Evolutionary conservation across 495 filamentous ascomycete species (phyloP), one percentile per base, ranked within the genome.

Genomic region (Apodospora peruviana): DNA sequence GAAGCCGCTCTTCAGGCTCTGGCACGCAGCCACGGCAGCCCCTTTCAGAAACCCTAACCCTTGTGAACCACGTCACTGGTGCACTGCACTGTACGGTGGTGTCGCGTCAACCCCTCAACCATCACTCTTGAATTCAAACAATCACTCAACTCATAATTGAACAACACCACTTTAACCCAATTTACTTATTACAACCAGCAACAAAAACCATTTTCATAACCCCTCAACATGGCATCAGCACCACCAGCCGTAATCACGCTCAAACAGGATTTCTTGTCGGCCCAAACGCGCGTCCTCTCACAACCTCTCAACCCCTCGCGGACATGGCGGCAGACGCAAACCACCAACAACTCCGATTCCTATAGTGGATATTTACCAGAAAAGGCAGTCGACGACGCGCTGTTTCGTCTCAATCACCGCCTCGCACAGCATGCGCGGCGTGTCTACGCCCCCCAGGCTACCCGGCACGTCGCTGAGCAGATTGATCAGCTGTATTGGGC

Each of bases 381-480:
- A 57, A 80, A 65, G 44, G 49, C 61, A 16, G 55, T 76, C 17
- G 72, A 73, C 47, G 70, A 75, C 39, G 69, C 60, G 14, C 53
- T 76, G 19, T 59, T 64, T 47, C 67, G 66, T 75, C 80, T 90
- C 9, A 90, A 91, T 61, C 69, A 77, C 37, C 67, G 70, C 19
- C 69, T 89, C 32, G 79, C 78, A 45, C 83, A 86, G 51, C 89
- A 94, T 63, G 76, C 78, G 50, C 82, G 80, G 24, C 72, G 83
- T 27, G 83, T 81, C 14, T 91, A 91, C 67, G 79, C 83, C 11
- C 79, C 84, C 0, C 86, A 91, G 55, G 81, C 86, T 0, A 80
- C 83, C 47, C 79, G 87, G 29, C 85, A 90, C 68, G 78, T 94
- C 35, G 88, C 87, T 19, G 85, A 90, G 65, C 88, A 94, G 71